Conservation (phyloP, 106 monocot species). For the Dendrobium officinale region DNA sequence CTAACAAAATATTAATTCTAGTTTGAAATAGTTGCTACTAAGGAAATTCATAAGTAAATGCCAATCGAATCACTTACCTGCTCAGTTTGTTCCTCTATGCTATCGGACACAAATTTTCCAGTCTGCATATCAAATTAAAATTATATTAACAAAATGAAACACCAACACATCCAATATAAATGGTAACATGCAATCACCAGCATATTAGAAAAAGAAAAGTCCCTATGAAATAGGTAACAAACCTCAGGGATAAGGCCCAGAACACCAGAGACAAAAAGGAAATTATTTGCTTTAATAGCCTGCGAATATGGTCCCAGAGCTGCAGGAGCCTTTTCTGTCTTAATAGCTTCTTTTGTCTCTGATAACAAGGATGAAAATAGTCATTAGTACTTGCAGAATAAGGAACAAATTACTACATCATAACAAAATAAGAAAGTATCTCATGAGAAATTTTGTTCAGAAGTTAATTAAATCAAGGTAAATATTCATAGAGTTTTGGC, state of each 20-base stretch:
- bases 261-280: constrained; percentile 90
- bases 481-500: background rate
- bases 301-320: constrained; percentile 96
- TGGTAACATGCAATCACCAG: background rate
- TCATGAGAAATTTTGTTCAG: background rate
- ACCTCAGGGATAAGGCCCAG: constrained; percentile 95
- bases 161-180: constrained; percentile 1
- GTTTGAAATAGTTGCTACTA: background rate
- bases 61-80: constrained; percentile 34
- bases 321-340: constrained; percentile 86
- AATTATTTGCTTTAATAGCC: constrained; percentile 87
- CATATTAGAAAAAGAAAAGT: background rate
- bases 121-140: constrained; percentile 40
- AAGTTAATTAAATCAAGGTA: background rate
- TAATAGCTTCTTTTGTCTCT: constrained; percentile 77
- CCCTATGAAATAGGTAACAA: constrained; percentile 2
- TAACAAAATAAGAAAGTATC: background rate
- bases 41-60: background rate
- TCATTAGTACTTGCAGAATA: background rate
- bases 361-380: background rate
- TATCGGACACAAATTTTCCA: constrained; percentile 77
- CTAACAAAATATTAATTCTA: background rate
- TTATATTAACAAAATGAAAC: background rate
- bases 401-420: background rate
- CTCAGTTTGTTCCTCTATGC: constrained; percentile 77